Conservation (phyloP, 768 basidiomycete genomes). For the Infundibulicybe gibba region DNA sequence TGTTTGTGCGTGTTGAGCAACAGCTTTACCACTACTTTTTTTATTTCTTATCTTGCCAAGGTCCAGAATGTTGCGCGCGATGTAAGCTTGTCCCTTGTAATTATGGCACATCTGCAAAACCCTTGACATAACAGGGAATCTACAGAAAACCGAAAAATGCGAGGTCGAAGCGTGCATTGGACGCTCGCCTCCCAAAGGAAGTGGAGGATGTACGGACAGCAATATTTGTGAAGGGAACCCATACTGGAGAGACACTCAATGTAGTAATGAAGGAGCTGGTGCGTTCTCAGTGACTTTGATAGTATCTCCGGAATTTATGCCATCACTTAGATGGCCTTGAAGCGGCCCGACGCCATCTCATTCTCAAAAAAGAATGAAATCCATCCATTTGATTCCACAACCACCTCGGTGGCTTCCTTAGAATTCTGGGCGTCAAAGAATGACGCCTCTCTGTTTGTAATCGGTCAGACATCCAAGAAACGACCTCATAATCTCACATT, state of each 20-base stretch:
- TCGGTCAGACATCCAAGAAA: constrained; percentile 94
- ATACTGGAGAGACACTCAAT: constrained; percentile 78
- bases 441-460: constrained; percentile 86
- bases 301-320: background rate
- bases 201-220: constrained; percentile 85
- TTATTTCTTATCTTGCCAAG: no score
- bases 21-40: no score
- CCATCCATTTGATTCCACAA: constrained; percentile 82
- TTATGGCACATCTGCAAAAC: no score
- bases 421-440: constrained; percentile 95
- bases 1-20: no score
- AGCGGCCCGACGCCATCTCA: constrained; percentile 85
- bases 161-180: constrained; percentile 85
- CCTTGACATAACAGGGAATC: no score
- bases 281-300: constrained; percentile 20
- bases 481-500: constrained; percentile 84
- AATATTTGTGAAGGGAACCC: constrained; percentile 87
- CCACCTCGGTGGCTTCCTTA: constrained; percentile 52
- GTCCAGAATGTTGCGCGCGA: no score
- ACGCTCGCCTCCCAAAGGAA: constrained; percentile 85
- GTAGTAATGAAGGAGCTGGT: constrained; percentile 88
- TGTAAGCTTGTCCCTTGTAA: no score
- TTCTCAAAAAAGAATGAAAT: constrained; percentile 94
- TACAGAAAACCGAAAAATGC: constrained; percentile 90
- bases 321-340: constrained; percentile 81